Conservation (phyloP, 78 protist genomes). For the Chrysochromulina parva region DNA sequence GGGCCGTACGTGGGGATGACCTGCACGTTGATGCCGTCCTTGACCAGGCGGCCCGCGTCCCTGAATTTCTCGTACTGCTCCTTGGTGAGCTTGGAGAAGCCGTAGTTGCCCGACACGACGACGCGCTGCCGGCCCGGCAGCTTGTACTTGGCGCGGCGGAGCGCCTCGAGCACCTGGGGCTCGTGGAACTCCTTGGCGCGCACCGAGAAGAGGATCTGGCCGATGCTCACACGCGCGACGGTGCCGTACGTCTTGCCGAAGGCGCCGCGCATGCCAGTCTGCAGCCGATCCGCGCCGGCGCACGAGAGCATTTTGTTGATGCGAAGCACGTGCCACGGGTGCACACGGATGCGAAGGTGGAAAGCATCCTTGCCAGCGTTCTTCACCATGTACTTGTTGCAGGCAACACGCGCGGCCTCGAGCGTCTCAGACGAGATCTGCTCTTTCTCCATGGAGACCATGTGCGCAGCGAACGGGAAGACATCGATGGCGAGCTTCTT, state of each 20-base stretch:
- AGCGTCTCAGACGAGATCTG: slow-evolving; percentile 98
- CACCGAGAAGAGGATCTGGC: slow-evolving; percentile 95
- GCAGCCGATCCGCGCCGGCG: slow-evolving; percentile 99
- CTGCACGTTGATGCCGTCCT: slow-evolving; percentile 73
- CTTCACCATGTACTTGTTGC: slow-evolving; percentile 96
- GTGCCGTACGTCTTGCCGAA: slow-evolving; percentile 98
- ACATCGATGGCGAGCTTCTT: slow-evolving; percentile 93
- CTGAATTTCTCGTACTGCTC: slow-evolving; percentile 77
- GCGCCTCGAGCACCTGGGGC: slow-evolving; percentile 90
- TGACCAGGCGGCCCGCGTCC: slow-evolving; percentile 62
- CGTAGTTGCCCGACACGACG: slow-evolving; percentile 92
- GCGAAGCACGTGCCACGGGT: slow-evolving; percentile 99
- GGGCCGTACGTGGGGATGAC: not conserved
- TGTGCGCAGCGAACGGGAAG: slow-evolving; percentile 98
- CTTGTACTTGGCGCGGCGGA: slow-evolving; percentile 97
- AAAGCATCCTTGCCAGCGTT: slow-evolving; percentile 94
- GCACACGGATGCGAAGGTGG: slow-evolving; percentile 99
- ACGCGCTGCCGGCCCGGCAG: slow-evolving; percentile 99
- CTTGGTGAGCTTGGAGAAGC: slow-evolving; percentile 93
- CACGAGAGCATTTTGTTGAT: slow-evolving; percentile 99
- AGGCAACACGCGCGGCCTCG: slow-evolving; percentile 99
- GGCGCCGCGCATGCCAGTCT: slow-evolving; percentile 99
- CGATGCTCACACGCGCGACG: slow-evolving; percentile 98
- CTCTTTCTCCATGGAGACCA: slow-evolving; percentile 96
- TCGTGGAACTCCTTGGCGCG: slow-evolving; percentile 82